Conservation (phyloP, 139 green algal species). For the Volvox reticuliferus region DNA sequence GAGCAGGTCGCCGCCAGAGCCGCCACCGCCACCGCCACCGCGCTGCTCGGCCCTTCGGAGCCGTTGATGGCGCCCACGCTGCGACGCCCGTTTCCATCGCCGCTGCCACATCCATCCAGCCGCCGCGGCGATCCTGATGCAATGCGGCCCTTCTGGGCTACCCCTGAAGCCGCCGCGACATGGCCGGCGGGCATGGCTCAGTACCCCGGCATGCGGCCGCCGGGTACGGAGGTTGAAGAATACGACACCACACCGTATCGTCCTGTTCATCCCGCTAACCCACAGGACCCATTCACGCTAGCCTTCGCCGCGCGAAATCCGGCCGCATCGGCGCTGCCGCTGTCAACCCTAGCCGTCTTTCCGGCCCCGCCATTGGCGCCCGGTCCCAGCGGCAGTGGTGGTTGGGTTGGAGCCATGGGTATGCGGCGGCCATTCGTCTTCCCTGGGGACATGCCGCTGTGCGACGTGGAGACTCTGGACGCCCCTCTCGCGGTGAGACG, state of each 20-base stretch:
- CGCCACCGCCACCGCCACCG: conserved; percentile 4
- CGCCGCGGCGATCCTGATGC: background rate
- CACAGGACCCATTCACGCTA: conserved; percentile 50
- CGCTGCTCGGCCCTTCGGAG: conserved; percentile 20
- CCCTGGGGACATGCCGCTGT: conserved; percentile 9
- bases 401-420: conserved; percentile 8
- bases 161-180: background rate
- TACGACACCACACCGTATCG: conserved; percentile 27
- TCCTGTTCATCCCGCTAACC: conserved; percentile 14
- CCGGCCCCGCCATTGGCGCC: background rate
- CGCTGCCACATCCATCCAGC: background rate
- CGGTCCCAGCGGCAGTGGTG: background rate
- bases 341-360: background rate
- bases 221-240: conserved; percentile 26
- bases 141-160: background rate
- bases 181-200: background rate
- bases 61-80: conserved; percentile 4
- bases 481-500: too few species aligned
- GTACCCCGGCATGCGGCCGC: conserved; percentile 20
- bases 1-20: background rate
- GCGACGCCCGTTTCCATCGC: background rate
- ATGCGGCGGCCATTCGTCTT: background rate
- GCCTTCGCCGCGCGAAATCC: conserved; percentile 31
- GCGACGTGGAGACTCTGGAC: conserved; percentile 12
- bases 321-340: conserved; percentile 3